Evolutionary conservation across 108 stramenopile genomes (phyloP).

Genomic region (Fistulifera pelliculosa): DNA sequence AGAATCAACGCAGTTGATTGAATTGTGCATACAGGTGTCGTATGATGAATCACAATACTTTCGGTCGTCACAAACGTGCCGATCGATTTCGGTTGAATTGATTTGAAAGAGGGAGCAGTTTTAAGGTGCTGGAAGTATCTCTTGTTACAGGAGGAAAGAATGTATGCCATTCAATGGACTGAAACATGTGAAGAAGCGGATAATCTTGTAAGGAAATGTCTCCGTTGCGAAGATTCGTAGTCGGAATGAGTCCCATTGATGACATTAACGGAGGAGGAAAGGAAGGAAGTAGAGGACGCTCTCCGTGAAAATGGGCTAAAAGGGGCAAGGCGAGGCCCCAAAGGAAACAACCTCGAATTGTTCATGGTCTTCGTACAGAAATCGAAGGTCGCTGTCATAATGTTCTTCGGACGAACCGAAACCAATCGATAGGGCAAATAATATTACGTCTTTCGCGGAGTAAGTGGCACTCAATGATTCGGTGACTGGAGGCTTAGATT

Average conservation of each 20-base stretch:
- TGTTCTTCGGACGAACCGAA: slow-evolving; percentile 28
- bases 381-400: slow-evolving; percentile 36
- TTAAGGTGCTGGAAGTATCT: slow-evolving; percentile 6
- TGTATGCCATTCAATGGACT: slow-evolving; percentile 42
- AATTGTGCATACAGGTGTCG: slow-evolving; percentile 31
- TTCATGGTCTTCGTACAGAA: slow-evolving; percentile 50
- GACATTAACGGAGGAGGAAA: slow-evolving; percentile 60
- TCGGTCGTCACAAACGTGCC: slow-evolving; percentile 72
- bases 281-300: slow-evolving; percentile 5
- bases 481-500: no score
- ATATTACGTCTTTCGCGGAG: slow-evolving; percentile 29
- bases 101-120: slow-evolving; percentile 11
- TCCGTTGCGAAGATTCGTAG: slow-evolving; percentile 15
- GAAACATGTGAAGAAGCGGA: slow-evolving; percentile 62
- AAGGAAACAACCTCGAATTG: slow-evolving; percentile 53
- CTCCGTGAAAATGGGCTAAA: slow-evolving; percentile 21
- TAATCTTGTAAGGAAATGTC: slow-evolving; percentile 13
- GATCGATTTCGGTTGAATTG: slow-evolving; percentile 50
- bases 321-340: slow-evolving; percentile 47
- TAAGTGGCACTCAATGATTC: no score
- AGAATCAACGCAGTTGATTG: slow-evolving; percentile 52
- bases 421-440: slow-evolving; percentile 71
- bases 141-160: slow-evolving; percentile 1
- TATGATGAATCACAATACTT: slow-evolving; percentile 11
- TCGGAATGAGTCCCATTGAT: slow-evolving; percentile 23